Conservation (phyloP, 129 eudicot species). For the Pulicaria dysenterica region DNA sequence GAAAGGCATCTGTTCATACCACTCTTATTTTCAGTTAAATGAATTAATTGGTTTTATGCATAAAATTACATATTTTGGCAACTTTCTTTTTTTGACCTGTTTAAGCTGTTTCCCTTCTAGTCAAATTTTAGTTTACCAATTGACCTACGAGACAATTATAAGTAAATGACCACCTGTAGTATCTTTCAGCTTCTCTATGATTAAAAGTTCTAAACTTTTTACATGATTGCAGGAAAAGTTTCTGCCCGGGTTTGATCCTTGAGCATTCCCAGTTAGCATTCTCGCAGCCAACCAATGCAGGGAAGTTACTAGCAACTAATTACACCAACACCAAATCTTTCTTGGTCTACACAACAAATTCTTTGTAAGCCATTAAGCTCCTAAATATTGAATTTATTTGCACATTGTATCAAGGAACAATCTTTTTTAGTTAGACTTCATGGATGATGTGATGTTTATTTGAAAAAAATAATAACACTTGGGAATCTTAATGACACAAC, state of each 20-base stretch:
- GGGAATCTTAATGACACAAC: no score
- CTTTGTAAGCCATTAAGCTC: slow-evolving; percentile 18
- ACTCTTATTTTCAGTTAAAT: no score
- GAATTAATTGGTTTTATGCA: no score
- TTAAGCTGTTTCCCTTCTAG: background rate
- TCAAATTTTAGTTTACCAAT: background rate
- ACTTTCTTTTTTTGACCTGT: no score
- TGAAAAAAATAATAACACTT: no score
- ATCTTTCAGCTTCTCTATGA: background rate
- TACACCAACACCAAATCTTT: slow-evolving; percentile 56
- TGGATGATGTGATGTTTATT: background rate
- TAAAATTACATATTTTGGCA: no score
- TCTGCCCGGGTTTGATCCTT: slow-evolving; percentile 42
- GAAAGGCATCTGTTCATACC: no score
- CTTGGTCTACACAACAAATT: slow-evolving; percentile 65
- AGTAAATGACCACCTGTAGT: background rate
- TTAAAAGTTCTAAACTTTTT: slow-evolving; percentile 16
- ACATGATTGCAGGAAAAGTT: slow-evolving; percentile 64
- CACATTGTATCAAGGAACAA: slow-evolving; percentile 12
- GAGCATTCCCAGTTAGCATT: slow-evolving; percentile 62
- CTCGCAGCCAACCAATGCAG: slow-evolving; percentile 77
- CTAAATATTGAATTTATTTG: slow-evolving; percentile 12
- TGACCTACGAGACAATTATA: background rate
- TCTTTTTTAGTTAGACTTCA: background rate
- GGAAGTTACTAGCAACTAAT: slow-evolving; percentile 70